Base-by-base conservation (phyloP, 352 stramenopile genomes). In the Phytophthora palmivora region DNA sequence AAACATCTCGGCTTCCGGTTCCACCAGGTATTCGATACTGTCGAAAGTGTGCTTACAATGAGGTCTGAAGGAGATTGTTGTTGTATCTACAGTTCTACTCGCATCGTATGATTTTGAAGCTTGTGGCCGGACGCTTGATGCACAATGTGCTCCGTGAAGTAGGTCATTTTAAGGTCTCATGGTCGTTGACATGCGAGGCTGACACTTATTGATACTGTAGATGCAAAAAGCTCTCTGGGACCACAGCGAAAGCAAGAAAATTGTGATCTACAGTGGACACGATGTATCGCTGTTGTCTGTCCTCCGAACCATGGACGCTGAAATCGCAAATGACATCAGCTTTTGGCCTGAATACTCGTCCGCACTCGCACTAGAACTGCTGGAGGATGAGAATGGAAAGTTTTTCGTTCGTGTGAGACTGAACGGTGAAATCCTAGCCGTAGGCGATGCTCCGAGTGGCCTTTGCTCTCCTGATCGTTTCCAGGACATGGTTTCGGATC, bases 211-310 rank as follows among this genome's bases (percentile, higher is more conserved):
- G 16, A 30, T 19, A 37, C 18, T 45, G 12, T 41, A 79, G 78
- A 88, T 90, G 70, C 56, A 88, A 65, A 68, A 68, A 21, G 52
- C 59, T 19, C 45, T 79, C 1, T 64, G 28, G 45, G 68, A 68
- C 14, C 54, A 78, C 48, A 33, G 14, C n/a, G 63, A 74, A 47
- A 72, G 51, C 42, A 87, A 88, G 62, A 79, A 72, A 41, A 63
- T 95, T 24, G 58, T 91, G 34, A 65, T 93, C 19, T 95, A 94
- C 74, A 94, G 84, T 46, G 87, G 87, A 28, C 87, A 95, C 57
- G 87, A 95, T 54, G 71, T 94, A 16, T 92, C 84, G 16, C 63
- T 95, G 43, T 68, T 95, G 16, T 84, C 84, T 0, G 61, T 92
- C n/a, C 67, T 95, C n/a, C 81, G 88, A 52, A 80, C 78, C 1